These are phyloP conservation scores for Pelargonium australe DNA, from an alignment of 441 rosid genomes.

Conservation along the genomic window DNA sequence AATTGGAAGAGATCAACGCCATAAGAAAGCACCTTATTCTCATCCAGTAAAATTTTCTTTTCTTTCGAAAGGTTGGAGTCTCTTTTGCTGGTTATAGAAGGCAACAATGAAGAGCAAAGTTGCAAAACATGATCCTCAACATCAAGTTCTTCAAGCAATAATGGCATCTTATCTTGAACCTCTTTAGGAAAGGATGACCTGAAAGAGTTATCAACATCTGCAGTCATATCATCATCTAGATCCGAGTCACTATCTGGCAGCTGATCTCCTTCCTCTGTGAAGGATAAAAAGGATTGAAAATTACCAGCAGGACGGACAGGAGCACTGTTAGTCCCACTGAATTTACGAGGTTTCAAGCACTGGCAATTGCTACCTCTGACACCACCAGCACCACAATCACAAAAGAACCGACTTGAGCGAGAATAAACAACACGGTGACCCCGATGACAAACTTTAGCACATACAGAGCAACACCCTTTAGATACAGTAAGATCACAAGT, in stretches of 20 bases:
- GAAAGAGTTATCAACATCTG: conserved; percentile 53
- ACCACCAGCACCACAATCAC: conserved; percentile 99
- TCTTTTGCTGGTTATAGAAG: conserved; percentile 76
- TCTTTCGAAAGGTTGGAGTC: conserved; percentile 67
- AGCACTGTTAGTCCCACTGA: conserved; percentile 56
- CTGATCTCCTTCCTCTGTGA: conserved; percentile 82
- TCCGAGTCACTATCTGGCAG: conserved; percentile 94
- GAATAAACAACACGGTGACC: conserved; percentile 99
- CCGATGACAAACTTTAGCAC: conserved; percentile 99
- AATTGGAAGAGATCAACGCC: conserved; percentile 84
- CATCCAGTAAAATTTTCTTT: conserved; percentile 62
- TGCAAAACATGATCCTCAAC: conserved; percentile 72
- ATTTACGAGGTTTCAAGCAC: conserved; percentile 97
- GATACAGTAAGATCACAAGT: conserved; percentile 98
- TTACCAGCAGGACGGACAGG: conserved; percentile 53
- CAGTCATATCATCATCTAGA: conserved; percentile 68
- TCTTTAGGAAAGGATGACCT: conserved; percentile 73
- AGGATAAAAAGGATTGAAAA: conserved; percentile 75
- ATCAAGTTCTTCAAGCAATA: conserved; percentile 76
- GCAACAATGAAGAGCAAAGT: conserved; percentile 73
- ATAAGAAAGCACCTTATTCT: conserved; percentile 79
- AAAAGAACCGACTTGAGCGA: conserved; percentile 95
- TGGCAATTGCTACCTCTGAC: conserved; percentile 98
- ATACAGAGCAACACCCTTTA: conserved; percentile 99
- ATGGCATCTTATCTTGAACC: conserved; percentile 56